Evolutionary conservation across 2,329 filamentous ascomycete species (phyloP).

Genomic region (Beauveria asiatica): DNA sequence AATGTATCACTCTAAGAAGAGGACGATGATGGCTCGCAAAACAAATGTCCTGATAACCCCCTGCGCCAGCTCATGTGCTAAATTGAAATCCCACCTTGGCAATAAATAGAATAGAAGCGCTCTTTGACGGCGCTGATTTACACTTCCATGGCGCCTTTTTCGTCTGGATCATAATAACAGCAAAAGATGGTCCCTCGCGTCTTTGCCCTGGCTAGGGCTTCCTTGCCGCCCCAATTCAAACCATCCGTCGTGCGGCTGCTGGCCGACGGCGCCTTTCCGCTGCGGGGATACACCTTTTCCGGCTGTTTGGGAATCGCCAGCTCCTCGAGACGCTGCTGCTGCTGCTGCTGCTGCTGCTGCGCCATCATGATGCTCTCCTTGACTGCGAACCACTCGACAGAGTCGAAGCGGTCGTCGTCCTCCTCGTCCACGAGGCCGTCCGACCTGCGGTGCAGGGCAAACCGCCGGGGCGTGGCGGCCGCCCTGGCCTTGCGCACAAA

Average conservation of each 20-base stretch:
- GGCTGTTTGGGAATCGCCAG: neutral
- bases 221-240: neutral
- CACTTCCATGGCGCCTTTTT: neutral
- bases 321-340: neutral
- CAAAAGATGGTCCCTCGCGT: conserved; percentile 6
- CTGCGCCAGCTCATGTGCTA: neutral
- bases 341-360: too few species aligned
- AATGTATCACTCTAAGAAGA: neutral
- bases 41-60: neutral
- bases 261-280: neutral
- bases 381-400: conserved; percentile 13
- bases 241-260: neutral
- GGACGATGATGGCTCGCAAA: neutral
- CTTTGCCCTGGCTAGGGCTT: neutral
- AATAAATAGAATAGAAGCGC: neutral
- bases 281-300: neutral
- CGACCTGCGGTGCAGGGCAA: conserved; percentile 27
- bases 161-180: conserved; percentile 10
- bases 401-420: conserved; percentile 30
- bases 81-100: neutral
- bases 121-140: neutral
- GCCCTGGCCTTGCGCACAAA: conserved; percentile 33
- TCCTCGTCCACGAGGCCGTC: conserved; percentile 22
- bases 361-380: neutral
- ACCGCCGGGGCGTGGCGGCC: conserved; percentile 28